These are phyloP conservation scores for Actinomucor elegans DNA, from an alignment of 371 early-diverging fungal genomes.

Conservation along the genomic window DNA sequence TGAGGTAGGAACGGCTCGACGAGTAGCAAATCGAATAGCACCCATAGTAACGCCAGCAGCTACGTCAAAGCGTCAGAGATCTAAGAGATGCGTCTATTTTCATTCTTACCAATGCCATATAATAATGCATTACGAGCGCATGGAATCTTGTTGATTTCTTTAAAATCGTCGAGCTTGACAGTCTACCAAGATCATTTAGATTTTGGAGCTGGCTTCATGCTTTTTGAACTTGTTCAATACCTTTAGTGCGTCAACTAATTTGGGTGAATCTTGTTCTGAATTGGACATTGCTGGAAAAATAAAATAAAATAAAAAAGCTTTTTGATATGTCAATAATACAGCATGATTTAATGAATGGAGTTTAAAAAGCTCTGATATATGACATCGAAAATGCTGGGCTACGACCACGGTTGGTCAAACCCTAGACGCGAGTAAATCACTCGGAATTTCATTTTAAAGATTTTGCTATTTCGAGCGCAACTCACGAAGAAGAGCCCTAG, in stretches of 20 bases:
- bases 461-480: no score
- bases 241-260: constrained; percentile 29
- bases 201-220: no score
- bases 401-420: background rate
- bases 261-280: constrained; percentile 19
- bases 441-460: background rate
- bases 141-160: constrained; percentile 45
- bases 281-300: constrained; percentile 4
- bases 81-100: no score
- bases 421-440: background rate
- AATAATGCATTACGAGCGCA: constrained; percentile 49
- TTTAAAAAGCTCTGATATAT: background rate
- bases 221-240: constrained; percentile 6
- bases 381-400: background rate
- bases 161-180: constrained; percentile 47
- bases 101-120: constrained; percentile 46
- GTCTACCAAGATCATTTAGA: no score
- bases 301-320: no score
- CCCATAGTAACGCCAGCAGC: constrained; percentile 43
- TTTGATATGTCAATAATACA: no score
- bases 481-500: no score
- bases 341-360: background rate
- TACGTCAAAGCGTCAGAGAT: no score
- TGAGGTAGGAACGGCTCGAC: constrained; percentile 37
- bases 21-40: constrained; percentile 36